Base-by-base conservation (phyloP, 225 moss, liverwort and hornwort species). In the Neckera pumila region DNA sequence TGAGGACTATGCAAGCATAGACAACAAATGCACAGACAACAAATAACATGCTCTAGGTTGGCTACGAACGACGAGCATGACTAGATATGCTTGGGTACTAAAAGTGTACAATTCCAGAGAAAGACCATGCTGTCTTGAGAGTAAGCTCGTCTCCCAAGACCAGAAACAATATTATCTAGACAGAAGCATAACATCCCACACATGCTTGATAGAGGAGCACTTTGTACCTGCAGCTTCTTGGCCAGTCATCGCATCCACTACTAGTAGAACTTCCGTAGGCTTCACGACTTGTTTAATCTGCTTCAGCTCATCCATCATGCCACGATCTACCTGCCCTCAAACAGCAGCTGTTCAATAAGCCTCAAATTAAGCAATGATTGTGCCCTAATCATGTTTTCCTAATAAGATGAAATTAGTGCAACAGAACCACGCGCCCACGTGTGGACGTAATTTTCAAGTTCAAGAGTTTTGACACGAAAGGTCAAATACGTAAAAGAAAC, bases 221-320 rank as follows among this genome's bases (percentile, higher is more conserved):
- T 72, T 79, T 71, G 47, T 87, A 88, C 95, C 90, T 83, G 98
- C 98, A 93, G 97, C 98, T 93, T 97, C 97, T 92, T 98, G 98
- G 66, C 98, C 98, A 86, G 98, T 98, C 98, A 98, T 98, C 31
- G 98, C 96, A 88, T 98, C 98, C 75, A 98, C 98, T 64, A 98
- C 98, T 31, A 98, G 86, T 27, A 98, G 88, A 80, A 98, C 93
- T 90, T 98, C 97, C 36, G 92, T 86, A 56, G 98, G 95, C 77
- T 81, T 93, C 63, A 97, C 95, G 40, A 92, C 93, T n/a, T 91
- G 97, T 92, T 98, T 98, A 86, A 98, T 95, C 75, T 97, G 95
- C 91, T 98, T 98, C 89, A 98, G 87, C 90, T 98, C 98, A 78
- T 98, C 95, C 98, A 98, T 98, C 98, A 98, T 98, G 84, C 94